A percentile compares a stretch with the other conserved stretches of the same genome.
Conservation (phyloP, 176 grass and related monocot genomes). For the Zea mays region Zm-B73-REFERENCE-NAM-5.0 NC_050103.1:171214001-171214500, state of each 20-base stretch:
- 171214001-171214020: conserved; percentile 32
- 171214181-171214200: conserved; percentile 96
- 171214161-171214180: conserved; percentile 94
- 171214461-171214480: conserved; percentile 18
- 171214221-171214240: conserved; percentile 98
- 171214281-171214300: conserved; percentile 86
- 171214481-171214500: not conserved
- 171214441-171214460: not conserved
- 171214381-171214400: not conserved
- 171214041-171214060: conserved; percentile 27
- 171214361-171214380: conserved; percentile 20
- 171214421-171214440: conserved; percentile 7
- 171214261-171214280: conserved; percentile 95
- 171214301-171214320: conserved; percentile 96
- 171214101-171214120: conserved; percentile 77
- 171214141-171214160: conserved; percentile 92
- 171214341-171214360: conserved; percentile 58
- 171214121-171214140: conserved; percentile 96
- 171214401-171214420: not conserved
- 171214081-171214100: conserved; percentile 39
- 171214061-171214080: conserved; percentile 15
- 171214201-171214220: conserved; percentile 95
- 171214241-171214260: conserved; percentile 89
- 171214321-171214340: conserved; percentile 91
- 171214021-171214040: conserved; percentile 13